Evolutionary conservation across 2,329 filamentous ascomycete genomes (phyloP).

Genomic region (Emmonsiellopsis sp.): DNA sequence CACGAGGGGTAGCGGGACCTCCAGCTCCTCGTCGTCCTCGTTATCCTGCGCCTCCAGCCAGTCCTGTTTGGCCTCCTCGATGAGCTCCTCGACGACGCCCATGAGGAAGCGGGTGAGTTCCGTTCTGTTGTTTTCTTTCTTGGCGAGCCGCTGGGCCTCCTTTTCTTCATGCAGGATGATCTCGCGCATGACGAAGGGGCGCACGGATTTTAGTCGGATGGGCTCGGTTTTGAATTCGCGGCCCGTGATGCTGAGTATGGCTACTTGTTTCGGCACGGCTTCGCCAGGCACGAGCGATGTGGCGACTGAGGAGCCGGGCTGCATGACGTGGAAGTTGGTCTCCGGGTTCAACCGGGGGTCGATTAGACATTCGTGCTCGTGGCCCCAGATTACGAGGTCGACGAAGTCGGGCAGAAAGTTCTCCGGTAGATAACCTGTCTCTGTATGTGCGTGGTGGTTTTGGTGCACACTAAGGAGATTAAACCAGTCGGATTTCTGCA

Average conservation of each 20-base stretch:
- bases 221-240: conserved; percentile 72
- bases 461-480: conserved; percentile 93
- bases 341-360: conserved; percentile 75
- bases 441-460: conserved; percentile 85
- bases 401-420: conserved; percentile 86
- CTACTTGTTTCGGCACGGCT: conserved; percentile 82
- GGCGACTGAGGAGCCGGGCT: conserved; percentile 90
- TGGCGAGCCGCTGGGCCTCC: conserved; percentile 67
- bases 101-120: conserved; percentile 71
- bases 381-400: conserved; percentile 89
- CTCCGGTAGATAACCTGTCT: conserved; percentile 90
- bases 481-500: conserved; percentile 85
- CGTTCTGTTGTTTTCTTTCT: conserved; percentile 71
- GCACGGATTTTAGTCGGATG: conserved; percentile 75
- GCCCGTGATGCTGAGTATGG: conserved; percentile 74
- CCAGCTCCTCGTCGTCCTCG: conserved; percentile 47
- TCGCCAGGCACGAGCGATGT: conserved; percentile 87
- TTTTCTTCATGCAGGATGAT: conserved; percentile 67
- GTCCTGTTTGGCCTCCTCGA: conserved; percentile 69
- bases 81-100: conserved; percentile 73
- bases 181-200: conserved; percentile 82
- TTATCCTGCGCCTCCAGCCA: conserved; percentile 71
- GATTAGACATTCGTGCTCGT: conserved; percentile 93
- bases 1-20: conserved; percentile 71
- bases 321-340: conserved; percentile 90